Base-by-base conservation (phyloP, 352 stramenopile species). In the Phytophthora ramorum region DNA sequence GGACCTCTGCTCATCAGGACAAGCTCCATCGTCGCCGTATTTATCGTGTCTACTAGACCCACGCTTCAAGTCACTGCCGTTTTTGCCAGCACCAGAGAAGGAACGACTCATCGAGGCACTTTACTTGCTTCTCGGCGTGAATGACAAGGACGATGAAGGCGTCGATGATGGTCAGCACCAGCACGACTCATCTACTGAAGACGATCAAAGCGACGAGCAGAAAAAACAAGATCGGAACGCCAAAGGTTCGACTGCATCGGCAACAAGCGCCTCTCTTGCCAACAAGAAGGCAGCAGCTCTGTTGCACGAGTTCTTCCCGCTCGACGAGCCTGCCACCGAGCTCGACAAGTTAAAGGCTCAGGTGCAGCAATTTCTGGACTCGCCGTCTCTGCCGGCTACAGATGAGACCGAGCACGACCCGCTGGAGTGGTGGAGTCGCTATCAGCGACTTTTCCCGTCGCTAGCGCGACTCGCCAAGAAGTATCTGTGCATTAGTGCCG, bases 401-500 rank as follows among this genome's bases (percentile, higher is more conserved):
- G 80, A 92, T 57, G 78, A 92, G 49, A 78, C 67, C 37, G 85
- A 91, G 55, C 89, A 89, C 52, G 86, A 95, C 30, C 84, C 84
- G n/a, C 71, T 95, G 2, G 84, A 91, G 49, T 95, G 86, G 86
- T 95, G 86, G 86, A 89, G 78, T 63, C 81, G 85, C 3, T 90
- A 93, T 35, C 79, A 86, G 35, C 84, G 83, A 5, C 71, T 82
- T 35, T 92, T 92, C 46, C 84, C 84, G 26, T 83, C 73, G 22
- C 59, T 95, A 14, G 81, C 87, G 13, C 84, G 85, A 47, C 74
- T 93, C 3, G 84, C 87, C 3, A 90, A 87, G 55, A 87, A 88
- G 48, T 91, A 89, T 58, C 49, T 95, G 20, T 91, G 84, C 58
- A 89, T 95, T 56, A 92, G 83, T 53, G 84, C 87, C 7, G 79